Evolutionary conservation across 805 yeast species (phyloP).

Genomic region (Wickerhamiella dianesei): DNA sequence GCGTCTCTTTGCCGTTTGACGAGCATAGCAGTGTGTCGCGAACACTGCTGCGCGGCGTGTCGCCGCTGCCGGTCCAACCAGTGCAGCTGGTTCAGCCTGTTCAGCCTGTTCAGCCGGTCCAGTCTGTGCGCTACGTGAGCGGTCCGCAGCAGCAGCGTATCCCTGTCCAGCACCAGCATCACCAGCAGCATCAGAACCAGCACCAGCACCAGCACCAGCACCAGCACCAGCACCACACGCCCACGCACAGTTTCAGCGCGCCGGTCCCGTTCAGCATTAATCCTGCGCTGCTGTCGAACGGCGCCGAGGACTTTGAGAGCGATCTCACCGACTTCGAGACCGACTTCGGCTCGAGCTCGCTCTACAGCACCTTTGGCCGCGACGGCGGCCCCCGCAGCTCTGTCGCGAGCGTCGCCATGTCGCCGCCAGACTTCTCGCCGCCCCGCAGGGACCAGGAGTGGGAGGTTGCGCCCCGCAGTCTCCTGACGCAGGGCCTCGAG

Average conservation of each 20-base stretch:
- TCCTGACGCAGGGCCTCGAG: conserved; percentile 5
- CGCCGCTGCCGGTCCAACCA: not conserved
- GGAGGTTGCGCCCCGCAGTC: not conserved
- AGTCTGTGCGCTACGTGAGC: not conserved
- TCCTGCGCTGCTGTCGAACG: not conserved
- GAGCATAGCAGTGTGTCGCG: not conserved
- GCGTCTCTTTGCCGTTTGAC: not conserved
- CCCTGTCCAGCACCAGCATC: not conserved
- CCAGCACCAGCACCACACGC: too few relatives aligned
- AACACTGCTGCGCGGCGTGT: not conserved
- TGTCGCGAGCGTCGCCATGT: not conserved
- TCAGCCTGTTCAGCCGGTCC: too few relatives aligned
- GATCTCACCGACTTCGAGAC: not conserved
- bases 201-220: not conserved
- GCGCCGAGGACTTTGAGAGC: not conserved
- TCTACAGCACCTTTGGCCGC: not conserved
- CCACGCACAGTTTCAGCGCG: not conserved
- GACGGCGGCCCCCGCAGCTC: not conserved
- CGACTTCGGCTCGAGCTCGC: conserved; percentile 2
- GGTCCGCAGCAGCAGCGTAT: not conserved
- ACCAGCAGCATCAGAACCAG: not conserved
- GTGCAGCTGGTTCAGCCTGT: too few relatives aligned
- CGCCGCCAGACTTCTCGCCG: not conserved
- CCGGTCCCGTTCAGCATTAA: not conserved
- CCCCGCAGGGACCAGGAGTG: not conserved